phyloP scores from a whole-genome alignment of 768 basidiomycete genomes.

The Mycena indigotica region DNA sequence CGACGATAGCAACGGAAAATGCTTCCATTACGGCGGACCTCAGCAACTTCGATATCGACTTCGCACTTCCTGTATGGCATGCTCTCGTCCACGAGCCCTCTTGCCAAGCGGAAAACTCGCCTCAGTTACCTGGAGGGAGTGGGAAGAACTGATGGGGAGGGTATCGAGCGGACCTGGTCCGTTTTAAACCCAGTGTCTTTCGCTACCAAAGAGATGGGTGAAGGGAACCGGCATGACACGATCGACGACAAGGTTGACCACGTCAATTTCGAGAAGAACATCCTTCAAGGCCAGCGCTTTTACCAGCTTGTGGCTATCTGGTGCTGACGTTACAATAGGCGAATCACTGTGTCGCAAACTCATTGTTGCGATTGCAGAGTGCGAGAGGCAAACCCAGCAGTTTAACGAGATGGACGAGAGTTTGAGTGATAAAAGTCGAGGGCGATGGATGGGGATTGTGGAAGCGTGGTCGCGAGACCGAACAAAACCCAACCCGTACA shows the following conservation, averaged over 20 bases:
- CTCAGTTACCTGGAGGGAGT: constrained; percentile 12
- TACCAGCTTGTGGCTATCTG: neutral
- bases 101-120: constrained; percentile 12
- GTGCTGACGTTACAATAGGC: neutral
- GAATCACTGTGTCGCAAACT: constrained; percentile 1
- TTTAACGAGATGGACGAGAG: constrained; percentile 1
- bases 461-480: constrained; percentile 4
- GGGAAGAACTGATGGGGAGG: constrained; percentile 36
- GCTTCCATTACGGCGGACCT: neutral
- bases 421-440: neutral
- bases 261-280: constrained; percentile 20
- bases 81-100: constrained; percentile 7
- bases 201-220: constrained; percentile 36
- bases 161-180: constrained; percentile 34
- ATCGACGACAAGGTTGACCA: constrained; percentile 31
- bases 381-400: neutral
- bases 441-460: constrained; percentile 4
- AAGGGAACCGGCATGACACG: constrained; percentile 26
- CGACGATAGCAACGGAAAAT: neutral
- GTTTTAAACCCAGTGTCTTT: constrained; percentile 24
- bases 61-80: constrained; percentile 14
- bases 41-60: neutral
- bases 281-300: constrained; percentile 2
- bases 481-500: constrained; percentile 2
- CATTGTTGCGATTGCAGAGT: constrained; percentile 10